These are phyloP conservation scores for Gamarada debralockiae DNA, from an alignment of 495 filamentous ascomycete species.

Conservation along the genomic window DNA sequence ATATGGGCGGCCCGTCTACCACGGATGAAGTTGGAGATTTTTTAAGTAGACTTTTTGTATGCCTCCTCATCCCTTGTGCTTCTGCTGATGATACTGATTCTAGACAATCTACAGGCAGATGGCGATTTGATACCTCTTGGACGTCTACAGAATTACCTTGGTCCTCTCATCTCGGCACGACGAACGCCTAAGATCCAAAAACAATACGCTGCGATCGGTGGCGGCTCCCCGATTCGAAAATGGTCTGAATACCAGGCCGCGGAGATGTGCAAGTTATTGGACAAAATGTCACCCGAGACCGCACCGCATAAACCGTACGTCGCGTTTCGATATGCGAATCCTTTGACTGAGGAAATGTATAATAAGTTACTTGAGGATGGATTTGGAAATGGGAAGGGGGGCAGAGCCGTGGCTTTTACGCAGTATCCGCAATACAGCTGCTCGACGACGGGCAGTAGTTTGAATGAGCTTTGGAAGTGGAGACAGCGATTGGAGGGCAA, in stretches of 20 bases:
- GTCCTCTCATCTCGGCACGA: constrained; percentile 77
- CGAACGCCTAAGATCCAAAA: constrained; percentile 93
- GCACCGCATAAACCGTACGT: constrained; percentile 98
- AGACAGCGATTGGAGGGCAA: constrained; percentile 82
- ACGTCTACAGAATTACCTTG: constrained; percentile 84
- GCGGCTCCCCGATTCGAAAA: constrained; percentile 93
- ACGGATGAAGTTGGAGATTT: constrained; percentile 85
- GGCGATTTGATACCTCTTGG: constrained; percentile 95
- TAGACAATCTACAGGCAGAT: constrained; percentile 49
- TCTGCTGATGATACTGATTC: constrained; percentile 36
- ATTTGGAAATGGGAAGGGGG: constrained; percentile 79
- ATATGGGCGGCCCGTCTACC: constrained; percentile 97
- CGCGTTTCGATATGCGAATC: constrained; percentile 94
- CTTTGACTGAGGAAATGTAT: constrained; percentile 93
- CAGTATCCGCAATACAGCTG: constrained; percentile 99
- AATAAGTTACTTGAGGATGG: constrained; percentile 76
- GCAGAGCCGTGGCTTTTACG: constrained; percentile 92
- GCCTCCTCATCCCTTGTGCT: neutral
- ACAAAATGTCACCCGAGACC: constrained; percentile 83
- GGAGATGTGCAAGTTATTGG: constrained; percentile 95
- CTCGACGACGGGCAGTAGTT: constrained; percentile 90
- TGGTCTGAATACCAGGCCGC: constrained; percentile 93
- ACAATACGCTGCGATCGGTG: constrained; percentile 93
- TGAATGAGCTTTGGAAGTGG: constrained; percentile 99
- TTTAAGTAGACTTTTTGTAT: constrained; percentile 83